Evolutionary conservation across 441 rosid genomes (phyloP).

Genomic region (Populus hybrid): DNA sequence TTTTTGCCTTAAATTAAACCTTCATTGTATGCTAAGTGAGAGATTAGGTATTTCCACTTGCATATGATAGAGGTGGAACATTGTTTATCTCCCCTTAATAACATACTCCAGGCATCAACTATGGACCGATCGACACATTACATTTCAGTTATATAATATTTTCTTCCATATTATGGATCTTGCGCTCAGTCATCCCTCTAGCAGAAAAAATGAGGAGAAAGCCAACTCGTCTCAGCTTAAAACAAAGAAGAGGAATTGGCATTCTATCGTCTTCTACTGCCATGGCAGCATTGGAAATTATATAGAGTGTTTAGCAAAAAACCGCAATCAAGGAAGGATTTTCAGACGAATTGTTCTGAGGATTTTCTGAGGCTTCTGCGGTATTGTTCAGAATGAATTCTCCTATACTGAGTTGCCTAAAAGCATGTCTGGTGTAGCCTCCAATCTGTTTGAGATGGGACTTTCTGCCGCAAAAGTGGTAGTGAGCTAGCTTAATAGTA

Average conservation of each 20-base stretch:
- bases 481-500: conserved; percentile 35
- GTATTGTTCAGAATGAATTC: conserved; percentile 43
- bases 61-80: too few relatives aligned
- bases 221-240: conserved; percentile 31
- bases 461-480: conserved; percentile 28
- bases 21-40: too few relatives aligned
- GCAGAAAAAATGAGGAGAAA: conserved; percentile 32
- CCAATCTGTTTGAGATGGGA: conserved; percentile 28
- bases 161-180: conserved; percentile 24
- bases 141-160: conserved; percentile 26
- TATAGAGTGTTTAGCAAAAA: conserved; percentile 32
- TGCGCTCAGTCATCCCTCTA: conserved; percentile 32
- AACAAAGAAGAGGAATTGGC: conserved; percentile 53
- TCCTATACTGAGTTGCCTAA: conserved; percentile 52
- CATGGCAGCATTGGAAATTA: conserved; percentile 28
- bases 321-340: conserved; percentile 24
- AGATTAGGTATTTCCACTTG: too few relatives aligned
- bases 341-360: too few relatives aligned
- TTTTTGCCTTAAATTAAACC: too few relatives aligned
- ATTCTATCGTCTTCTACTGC: too few relatives aligned
- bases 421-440: conserved; percentile 51
- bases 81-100: too few relatives aligned
- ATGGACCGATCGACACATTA: conserved; percentile 51
- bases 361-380: conserved; percentile 37
- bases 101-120: conserved; percentile 36